Conservation (phyloP, 805 yeast species). For the Candida maris region DNA sequence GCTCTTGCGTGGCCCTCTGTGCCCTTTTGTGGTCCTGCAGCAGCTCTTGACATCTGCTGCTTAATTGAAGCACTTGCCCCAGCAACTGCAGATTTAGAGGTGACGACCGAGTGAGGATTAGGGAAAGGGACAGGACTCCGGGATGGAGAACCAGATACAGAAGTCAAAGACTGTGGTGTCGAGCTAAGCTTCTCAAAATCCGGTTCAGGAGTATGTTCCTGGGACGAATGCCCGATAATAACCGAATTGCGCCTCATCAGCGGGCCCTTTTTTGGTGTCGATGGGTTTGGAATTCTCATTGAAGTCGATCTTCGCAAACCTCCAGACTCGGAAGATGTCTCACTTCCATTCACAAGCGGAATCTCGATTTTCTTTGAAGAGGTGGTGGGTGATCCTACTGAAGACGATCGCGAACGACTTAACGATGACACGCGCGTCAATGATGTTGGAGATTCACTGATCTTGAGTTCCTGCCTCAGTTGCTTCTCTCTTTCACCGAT, state of each 20-base stretch:
- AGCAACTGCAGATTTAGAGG: conserved; percentile 17
- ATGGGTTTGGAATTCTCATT: conserved; percentile 3
- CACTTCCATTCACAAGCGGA: not conserved
- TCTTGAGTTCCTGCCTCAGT: conserved; percentile 18
- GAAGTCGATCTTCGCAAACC: conserved; percentile 10
- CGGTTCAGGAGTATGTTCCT: conserved; percentile 5
- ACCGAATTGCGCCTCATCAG: conserved; percentile 6
- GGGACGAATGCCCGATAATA: not conserved
- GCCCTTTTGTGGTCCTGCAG: not conserved
- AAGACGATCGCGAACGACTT: conserved; percentile 18
- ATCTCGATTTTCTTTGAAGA: too few species aligned
- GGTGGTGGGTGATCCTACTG: conserved; percentile 5
- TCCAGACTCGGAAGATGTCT: not conserved
- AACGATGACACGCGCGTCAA: conserved; percentile 14
- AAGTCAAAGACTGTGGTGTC: not conserved
- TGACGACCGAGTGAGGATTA: conserved; percentile 8
- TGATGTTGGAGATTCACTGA: conserved; percentile 12
- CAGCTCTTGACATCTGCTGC: conserved; percentile 1
- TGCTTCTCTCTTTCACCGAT: conserved; percentile 22
- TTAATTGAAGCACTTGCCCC: conserved; percentile 24
- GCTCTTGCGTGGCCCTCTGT: conserved; percentile 15
- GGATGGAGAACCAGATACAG: conserved; percentile 1
- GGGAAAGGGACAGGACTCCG: conserved; percentile 14
- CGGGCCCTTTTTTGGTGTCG: conserved; percentile 3
- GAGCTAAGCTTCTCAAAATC: too few species aligned